phyloP scores from a whole-genome alignment of 1,139 yeast species.

The Magnusiomyces tetraspermus region DNA sequence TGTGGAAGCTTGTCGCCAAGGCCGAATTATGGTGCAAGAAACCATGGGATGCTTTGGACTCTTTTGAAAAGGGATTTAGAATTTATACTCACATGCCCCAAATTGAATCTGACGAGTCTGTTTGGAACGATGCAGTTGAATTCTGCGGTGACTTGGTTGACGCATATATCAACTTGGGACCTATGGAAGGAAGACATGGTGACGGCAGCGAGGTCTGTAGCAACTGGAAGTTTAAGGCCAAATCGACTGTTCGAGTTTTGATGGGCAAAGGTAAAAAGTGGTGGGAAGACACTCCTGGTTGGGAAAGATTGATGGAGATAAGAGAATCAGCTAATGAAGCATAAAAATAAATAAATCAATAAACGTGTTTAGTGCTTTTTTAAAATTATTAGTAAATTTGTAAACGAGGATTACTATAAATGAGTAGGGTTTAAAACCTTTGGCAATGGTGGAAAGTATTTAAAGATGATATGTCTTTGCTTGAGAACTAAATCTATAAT shows the following conservation, averaged over 20 bases:
- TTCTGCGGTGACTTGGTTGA: slow-evolving; percentile 72
- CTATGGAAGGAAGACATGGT: slow-evolving; percentile 72
- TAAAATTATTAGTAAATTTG: no score
- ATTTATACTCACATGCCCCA: slow-evolving; percentile 56
- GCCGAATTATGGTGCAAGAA: slow-evolving; percentile 80
- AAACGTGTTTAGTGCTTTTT: no score
- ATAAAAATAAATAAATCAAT: no score
- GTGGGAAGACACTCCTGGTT: slow-evolving; percentile 78
- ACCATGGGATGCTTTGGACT: slow-evolving; percentile 83
- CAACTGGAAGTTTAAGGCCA: slow-evolving; percentile 85
- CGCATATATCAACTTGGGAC: slow-evolving; percentile 83
- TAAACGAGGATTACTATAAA: no score
- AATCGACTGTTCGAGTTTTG: slow-evolving; percentile 59
- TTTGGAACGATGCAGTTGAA: slow-evolving; percentile 77
- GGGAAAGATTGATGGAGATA: slow-evolving; percentile 52
- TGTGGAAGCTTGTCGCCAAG: slow-evolving; percentile 77
- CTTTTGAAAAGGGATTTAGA: slow-evolving; percentile 80
- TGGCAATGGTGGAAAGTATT: no score
- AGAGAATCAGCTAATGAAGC: slow-evolving; percentile 31
- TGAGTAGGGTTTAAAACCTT: no score
- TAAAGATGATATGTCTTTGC: no score
- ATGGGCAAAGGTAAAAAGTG: slow-evolving; percentile 68
- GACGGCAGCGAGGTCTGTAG: slow-evolving; percentile 79
- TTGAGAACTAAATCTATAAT: no score
- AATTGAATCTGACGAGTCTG: slow-evolving; percentile 48